Percentiles rank a stretch among this genome's conserved stretches.
phyloP scores from a whole-genome alignment of 2,329 filamentous ascomycete species.

The Apiospora koreana region DNA sequence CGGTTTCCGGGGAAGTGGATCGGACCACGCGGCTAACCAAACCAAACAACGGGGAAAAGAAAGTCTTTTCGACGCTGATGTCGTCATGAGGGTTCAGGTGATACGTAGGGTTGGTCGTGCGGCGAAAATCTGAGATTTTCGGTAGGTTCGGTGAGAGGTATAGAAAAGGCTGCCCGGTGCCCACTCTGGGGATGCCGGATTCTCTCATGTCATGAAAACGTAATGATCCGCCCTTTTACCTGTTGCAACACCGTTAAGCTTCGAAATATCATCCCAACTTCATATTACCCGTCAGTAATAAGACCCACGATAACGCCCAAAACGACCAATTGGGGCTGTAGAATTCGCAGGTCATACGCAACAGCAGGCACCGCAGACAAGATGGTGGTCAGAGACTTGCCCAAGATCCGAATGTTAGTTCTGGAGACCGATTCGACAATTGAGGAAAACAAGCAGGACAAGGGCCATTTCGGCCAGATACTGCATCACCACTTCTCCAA shows the following conservation, averaged over 20 bases:
- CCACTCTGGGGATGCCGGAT: background rate
- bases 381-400: constrained; percentile 9
- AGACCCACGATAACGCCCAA: background rate
- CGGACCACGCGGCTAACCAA: background rate
- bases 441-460: constrained; percentile 47
- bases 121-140: background rate
- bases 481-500: constrained; percentile 50
- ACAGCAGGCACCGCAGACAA: background rate
- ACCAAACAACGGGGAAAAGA: background rate
- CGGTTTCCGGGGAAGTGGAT: constrained; percentile 6
- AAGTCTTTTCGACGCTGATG: background rate
- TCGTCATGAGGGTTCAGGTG: background rate
- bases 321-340: background rate
- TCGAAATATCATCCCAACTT: background rate
- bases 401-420: constrained; percentile 44
- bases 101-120: background rate
- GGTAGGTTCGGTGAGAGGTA: background rate
- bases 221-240: background rate
- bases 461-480: constrained; percentile 57
- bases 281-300: background rate
- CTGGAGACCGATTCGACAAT: constrained; percentile 60
- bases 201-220: background rate
- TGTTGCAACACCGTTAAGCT: background rate
- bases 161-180: background rate
- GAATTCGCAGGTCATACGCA: background rate